Conservation (phyloP, 2,329 filamentous ascomycete species). For the Emmonsiellopsis sp. region DNA sequence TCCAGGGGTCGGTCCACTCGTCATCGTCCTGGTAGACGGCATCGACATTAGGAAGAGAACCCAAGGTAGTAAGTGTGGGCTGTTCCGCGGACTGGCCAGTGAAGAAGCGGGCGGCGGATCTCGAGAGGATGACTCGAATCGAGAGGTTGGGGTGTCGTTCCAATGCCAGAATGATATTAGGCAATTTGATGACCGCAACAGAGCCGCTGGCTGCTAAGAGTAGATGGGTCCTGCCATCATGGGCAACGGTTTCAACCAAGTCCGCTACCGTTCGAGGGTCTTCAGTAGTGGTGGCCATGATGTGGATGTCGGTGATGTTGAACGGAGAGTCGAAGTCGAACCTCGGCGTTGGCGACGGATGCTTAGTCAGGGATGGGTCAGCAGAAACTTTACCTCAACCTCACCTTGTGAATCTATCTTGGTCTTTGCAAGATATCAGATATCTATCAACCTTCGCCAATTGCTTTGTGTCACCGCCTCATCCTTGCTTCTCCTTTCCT, state of each 20-base stretch:
- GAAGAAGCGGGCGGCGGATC: conserved; percentile 65
- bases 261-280: background rate
- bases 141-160: conserved; percentile 46
- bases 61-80: conserved; percentile 54
- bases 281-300: too few relatives aligned
- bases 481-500: too few relatives aligned
- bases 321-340: too few relatives aligned
- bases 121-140: conserved; percentile 76
- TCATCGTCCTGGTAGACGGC: conserved; percentile 74
- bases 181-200: conserved; percentile 83
- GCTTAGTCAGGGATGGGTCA: too few relatives aligned
- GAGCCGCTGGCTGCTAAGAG: conserved; percentile 59
- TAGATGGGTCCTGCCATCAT: conserved; percentile 12
- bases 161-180: conserved; percentile 48
- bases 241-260: conserved; percentile 4
- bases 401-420: too few relatives aligned
- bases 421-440: too few relatives aligned
- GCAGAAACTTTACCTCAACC: too few relatives aligned
- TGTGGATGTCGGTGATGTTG: too few relatives aligned
- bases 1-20: conserved; percentile 76
- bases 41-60: conserved; percentile 60
- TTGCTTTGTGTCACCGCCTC: too few relatives aligned
- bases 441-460: too few relatives aligned
- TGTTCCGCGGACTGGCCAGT: conserved; percentile 67
- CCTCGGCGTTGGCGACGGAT: too few relatives aligned